A percentile compares a stretch with the other conserved stretches of the same genome.
Conservation (phyloP, 1,284 basidiomycete species). For the Volvariella volvacea region DNA sequence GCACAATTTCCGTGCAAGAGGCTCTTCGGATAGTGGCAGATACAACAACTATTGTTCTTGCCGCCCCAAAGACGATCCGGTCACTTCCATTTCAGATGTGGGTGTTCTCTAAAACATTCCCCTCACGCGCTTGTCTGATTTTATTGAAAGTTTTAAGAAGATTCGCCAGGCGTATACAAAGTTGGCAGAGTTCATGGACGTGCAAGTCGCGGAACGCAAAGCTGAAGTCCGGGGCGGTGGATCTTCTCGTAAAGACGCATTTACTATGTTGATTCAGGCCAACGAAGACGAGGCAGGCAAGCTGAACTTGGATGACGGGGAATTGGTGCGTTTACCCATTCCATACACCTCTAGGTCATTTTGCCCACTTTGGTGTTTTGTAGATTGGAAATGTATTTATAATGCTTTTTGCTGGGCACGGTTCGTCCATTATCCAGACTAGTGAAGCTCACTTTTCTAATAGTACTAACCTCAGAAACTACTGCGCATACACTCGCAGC, state of each 20-base stretch:
- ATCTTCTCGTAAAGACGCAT: conserved; percentile 27
- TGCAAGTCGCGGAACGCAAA: conserved; percentile 30
- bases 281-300: conserved; percentile 41
- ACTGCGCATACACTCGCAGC: conserved; percentile 27
- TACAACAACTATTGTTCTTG: conserved; percentile 18
- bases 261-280: conserved; percentile 42
- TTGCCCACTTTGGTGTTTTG: not conserved
- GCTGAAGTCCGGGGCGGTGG: conserved; percentile 7
- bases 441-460: not conserved
- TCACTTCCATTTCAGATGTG: conserved; percentile 34
- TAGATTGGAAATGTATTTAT: conserved; percentile 50
- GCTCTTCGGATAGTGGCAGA: conserved; percentile 33
- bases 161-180: conserved; percentile 18
- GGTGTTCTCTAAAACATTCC: conserved; percentile 9
- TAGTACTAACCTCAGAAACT: conserved; percentile 22
- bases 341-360: not conserved
- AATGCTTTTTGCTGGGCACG: conserved; percentile 52
- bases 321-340: conserved; percentile 30
- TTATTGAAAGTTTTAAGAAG: too few species aligned
- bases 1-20: conserved; percentile 36
- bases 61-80: conserved; percentile 34
- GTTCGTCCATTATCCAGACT: conserved; percentile 20
- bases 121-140: too few species aligned
- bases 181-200: conserved; percentile 34
- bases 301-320: conserved; percentile 35